These are phyloP conservation scores for Saposhnikovia divaricata DNA, from an alignment of 129 eudicot genomes.

Conservation along the genomic window DNA sequence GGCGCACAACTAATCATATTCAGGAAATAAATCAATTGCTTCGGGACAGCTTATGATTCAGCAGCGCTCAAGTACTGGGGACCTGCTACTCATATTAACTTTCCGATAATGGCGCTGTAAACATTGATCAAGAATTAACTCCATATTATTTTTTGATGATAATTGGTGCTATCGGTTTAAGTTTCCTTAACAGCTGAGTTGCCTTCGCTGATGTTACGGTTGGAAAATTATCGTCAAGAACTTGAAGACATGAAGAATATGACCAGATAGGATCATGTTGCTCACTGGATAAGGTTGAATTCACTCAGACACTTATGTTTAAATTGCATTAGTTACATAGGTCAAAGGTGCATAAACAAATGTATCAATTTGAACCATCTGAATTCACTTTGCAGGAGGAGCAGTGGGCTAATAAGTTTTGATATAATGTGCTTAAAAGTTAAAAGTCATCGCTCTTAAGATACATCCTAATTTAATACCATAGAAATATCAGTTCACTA, in stretches of 20 bases:
- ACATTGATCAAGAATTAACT: not conserved
- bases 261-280: constrained; percentile 91
- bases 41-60: constrained; percentile 79
- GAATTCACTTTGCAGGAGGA: constrained; percentile 40
- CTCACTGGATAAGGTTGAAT: constrained; percentile 63
- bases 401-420: no score
- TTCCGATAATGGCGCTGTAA: constrained; percentile 36
- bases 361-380: no score
- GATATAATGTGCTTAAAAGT: no score
- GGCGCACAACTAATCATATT: no score
- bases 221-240: constrained; percentile 82
- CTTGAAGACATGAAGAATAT: constrained; percentile 82
- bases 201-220: constrained; percentile 19
- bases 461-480: no score
- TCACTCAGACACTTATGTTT: not conserved
- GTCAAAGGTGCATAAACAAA: not conserved
- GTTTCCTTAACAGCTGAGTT: not conserved
- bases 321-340: not conserved
- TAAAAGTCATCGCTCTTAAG: no score
- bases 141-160: not conserved
- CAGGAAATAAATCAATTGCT: no score
- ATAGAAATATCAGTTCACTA: no score
- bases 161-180: not conserved
- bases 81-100: constrained; percentile 80
- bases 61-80: constrained; percentile 97